A percentile compares a stretch with the other conserved stretches of the same genome.
phyloP scores from a whole-genome alignment of 23 red algal genomes.

The Gracilaria caudata region DNA sequence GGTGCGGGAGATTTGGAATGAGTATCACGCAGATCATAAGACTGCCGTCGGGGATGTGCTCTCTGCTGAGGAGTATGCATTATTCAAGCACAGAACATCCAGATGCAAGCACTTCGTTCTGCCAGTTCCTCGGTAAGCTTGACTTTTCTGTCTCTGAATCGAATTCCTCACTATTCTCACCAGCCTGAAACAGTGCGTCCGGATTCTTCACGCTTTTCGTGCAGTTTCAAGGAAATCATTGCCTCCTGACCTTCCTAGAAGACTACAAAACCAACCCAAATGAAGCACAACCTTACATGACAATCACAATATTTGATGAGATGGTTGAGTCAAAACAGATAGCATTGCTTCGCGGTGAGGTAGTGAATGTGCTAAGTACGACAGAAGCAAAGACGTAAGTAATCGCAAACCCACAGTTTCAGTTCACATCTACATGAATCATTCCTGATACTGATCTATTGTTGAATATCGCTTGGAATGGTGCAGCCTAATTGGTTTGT shows the following conservation, averaged over 20 bases:
- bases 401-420: background rate
- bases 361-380: constrained; percentile 55
- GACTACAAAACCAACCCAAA: constrained; percentile 62
- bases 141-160: background rate
- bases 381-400: constrained; percentile 60
- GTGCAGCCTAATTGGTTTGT: constrained; percentile 29
- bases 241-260: constrained; percentile 66
- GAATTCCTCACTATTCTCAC: background rate
- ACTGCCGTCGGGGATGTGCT: constrained; percentile 58
- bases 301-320: constrained; percentile 75
- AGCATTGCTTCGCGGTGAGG: constrained; percentile 68
- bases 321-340: constrained; percentile 68
- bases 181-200: background rate
- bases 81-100: constrained; percentile 48
- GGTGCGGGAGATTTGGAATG: constrained; percentile 71
- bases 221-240: constrained; percentile 72
- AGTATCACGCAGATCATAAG: constrained; percentile 64
- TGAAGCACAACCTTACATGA: constrained; percentile 65
- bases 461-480: background rate
- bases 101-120: constrained; percentile 61
- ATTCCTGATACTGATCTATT: background rate
- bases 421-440: background rate
- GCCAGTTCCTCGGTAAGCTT: constrained; percentile 49
- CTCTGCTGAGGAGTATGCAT: constrained; percentile 52
- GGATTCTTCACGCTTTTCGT: constrained; percentile 71